Evolutionary conservation across 2,329 filamentous ascomycete genomes (phyloP).

Genomic region (Alternaria rosae): DNA sequence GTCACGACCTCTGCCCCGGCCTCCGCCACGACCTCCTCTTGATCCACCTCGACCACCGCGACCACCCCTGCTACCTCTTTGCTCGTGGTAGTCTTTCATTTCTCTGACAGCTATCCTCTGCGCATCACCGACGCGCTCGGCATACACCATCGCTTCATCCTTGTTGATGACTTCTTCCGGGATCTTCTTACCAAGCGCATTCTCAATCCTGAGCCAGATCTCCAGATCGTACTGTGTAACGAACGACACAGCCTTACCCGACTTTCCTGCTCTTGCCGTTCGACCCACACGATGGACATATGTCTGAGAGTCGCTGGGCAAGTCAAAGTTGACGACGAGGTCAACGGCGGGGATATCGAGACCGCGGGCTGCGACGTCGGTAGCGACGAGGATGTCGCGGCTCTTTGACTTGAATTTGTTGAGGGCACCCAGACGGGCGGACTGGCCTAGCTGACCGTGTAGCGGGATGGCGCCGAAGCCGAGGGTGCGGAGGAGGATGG

Average conservation of each 20-base stretch:
- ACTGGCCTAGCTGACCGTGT: conserved; percentile 90
- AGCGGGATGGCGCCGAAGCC: conserved; percentile 92
- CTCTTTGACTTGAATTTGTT: conserved; percentile 85
- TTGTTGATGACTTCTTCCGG: conserved; percentile 73
- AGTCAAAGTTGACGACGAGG: conserved; percentile 83
- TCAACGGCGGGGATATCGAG: conserved; percentile 94
- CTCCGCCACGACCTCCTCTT: conserved; percentile 21
- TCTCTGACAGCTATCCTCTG: conserved; percentile 79
- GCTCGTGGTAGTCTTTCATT: conserved; percentile 81
- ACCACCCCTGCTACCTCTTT: conserved; percentile 63
- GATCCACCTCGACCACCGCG: conserved; percentile 49
- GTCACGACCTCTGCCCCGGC: conserved; percentile 61
- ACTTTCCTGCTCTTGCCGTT: conserved; percentile 85
- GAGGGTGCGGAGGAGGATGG: conserved; percentile 81
- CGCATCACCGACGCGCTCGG: conserved; percentile 79
- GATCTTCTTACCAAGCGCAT: conserved; percentile 79
- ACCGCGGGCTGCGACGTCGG: conserved; percentile 91
- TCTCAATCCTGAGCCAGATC: conserved; percentile 81
- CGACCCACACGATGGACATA: conserved; percentile 90
- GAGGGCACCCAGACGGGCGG: conserved; percentile 82
- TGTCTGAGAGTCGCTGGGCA: conserved; percentile 85
- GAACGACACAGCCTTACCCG: conserved; percentile 79
- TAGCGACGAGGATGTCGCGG: conserved; percentile 89
- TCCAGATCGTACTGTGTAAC: conserved; percentile 90
- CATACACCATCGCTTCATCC: conserved; percentile 86